Percentiles rank a stretch among this genome's conserved stretches.
phyloP scores from a whole-genome alignment of 176 grass and related monocot genomes.

The Bothriochloa decipiens region DNA sequence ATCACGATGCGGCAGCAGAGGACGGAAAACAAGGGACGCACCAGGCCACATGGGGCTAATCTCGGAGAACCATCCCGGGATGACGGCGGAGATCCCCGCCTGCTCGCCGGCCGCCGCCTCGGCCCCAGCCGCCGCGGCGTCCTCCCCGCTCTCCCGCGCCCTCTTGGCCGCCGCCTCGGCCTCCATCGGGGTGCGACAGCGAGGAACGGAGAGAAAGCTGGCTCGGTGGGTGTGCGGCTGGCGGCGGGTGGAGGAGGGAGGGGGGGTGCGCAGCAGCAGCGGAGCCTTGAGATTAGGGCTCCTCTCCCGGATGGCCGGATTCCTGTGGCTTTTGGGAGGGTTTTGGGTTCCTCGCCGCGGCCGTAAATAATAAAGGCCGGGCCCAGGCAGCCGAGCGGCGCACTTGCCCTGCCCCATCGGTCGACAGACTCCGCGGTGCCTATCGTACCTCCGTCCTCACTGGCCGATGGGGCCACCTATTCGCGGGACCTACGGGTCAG shows the following conservation, averaged over 20 bases:
- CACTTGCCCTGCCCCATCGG: too few relatives aligned
- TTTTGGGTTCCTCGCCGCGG: conserved; percentile 2
- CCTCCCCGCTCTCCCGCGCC: conserved; percentile 51
- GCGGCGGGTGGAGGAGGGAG: background rate
- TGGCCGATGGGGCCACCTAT: background rate
- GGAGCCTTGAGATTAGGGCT: conserved; percentile 49
- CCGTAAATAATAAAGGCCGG: conserved; percentile 3
- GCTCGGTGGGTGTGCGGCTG: conserved; percentile 14
- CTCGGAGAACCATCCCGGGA: conserved; percentile 98
- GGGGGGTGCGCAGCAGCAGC: background rate
- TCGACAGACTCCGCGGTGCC: background rate
- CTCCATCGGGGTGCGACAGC: conserved; percentile 36
- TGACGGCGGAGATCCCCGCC: conserved; percentile 86
- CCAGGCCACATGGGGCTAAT: conserved; percentile 98
- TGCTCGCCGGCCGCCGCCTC: conserved; percentile 32
- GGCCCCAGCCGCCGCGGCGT: background rate
- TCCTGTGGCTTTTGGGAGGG: conserved; percentile 13
- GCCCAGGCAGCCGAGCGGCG: background rate
- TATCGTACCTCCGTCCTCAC: fast-evolving
- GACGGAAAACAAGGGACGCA: conserved; percentile 14
- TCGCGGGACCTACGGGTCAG: background rate
- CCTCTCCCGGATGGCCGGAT: too few relatives aligned
- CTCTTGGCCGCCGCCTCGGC: conserved; percentile 52
- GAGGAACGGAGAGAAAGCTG: background rate
- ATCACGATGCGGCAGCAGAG: background rate